These are phyloP conservation scores for Mariannaea elegans DNA, from an alignment of 2,329 filamentous ascomycete genomes.

Conservation along the genomic window DNA sequence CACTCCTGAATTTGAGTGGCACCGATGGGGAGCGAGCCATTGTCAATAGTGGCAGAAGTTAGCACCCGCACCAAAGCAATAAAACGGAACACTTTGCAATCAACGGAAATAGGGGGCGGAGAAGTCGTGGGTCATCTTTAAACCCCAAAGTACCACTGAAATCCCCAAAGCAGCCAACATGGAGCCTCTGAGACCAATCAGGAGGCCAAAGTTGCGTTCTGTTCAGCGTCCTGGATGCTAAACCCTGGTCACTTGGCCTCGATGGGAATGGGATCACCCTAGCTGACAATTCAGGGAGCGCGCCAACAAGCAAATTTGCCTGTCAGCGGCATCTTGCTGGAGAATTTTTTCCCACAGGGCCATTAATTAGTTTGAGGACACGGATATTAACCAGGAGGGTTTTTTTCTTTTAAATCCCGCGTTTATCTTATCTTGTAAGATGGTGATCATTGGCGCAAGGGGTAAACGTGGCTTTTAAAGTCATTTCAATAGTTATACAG, in stretches of 20 bases:
- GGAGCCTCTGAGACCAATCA: constrained; percentile 9
- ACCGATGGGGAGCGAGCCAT: background rate
- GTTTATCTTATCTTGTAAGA: background rate
- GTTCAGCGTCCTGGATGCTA: background rate
- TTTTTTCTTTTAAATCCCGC: background rate
- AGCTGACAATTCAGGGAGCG: background rate
- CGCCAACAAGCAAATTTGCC: background rate
- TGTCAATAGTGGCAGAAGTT: background rate
- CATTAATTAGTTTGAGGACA: background rate
- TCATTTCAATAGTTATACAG: too few species aligned
- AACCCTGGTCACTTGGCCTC: background rate
- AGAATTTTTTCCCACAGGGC: background rate
- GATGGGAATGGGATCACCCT: constrained; percentile 9
- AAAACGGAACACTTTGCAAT: background rate
- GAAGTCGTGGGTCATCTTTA: constrained; percentile 10
- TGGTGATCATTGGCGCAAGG: background rate
- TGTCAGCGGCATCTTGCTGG: constrained; percentile 12
- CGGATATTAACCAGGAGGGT: too few species aligned
- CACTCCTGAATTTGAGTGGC: too few species aligned
- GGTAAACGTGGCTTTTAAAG: background rate
- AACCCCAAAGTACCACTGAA: constrained; percentile 7
- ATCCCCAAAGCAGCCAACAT: background rate
- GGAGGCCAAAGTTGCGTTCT: background rate
- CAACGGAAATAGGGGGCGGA: constrained; percentile 14
- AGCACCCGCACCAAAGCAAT: too few species aligned